phyloP scores from a whole-genome alignment of 805 yeast genomes.

The Nakazawaea laoshanensis region DNA sequence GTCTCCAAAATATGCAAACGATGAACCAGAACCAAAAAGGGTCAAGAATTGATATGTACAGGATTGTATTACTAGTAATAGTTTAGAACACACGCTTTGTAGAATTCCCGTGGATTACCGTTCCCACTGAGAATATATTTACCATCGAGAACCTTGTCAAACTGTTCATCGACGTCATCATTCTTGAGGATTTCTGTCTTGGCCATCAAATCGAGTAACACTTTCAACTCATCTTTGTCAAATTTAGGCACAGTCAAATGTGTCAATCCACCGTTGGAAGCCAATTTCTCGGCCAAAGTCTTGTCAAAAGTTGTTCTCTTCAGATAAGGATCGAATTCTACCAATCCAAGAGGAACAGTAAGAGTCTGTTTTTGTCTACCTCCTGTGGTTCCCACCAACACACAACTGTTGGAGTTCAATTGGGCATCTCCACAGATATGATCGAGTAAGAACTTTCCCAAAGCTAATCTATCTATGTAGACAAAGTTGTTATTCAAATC shows the following conservation, averaged over 20 bases:
- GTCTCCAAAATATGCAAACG: constrained; percentile 21
- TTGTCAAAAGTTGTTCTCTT: constrained; percentile 41
- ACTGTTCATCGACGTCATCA: constrained; percentile 24
- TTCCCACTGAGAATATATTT: constrained; percentile 52
- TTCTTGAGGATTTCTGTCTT: constrained; percentile 30
- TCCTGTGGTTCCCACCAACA: constrained; percentile 56
- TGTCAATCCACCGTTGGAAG: constrained; percentile 18
- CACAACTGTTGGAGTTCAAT: constrained; percentile 29
- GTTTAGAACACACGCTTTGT: constrained; percentile 29
- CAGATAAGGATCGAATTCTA: constrained; percentile 48
- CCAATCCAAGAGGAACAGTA: constrained; percentile 47
- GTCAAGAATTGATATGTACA: neutral
- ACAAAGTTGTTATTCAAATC: constrained; percentile 47
- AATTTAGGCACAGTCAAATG: constrained; percentile 33
- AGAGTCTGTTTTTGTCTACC: constrained; percentile 48
- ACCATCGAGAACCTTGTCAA: constrained; percentile 21
- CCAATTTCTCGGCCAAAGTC: constrained; percentile 40
- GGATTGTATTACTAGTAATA: constrained; percentile 12
- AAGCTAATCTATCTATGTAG: constrained; percentile 53
- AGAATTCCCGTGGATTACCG: constrained; percentile 52
- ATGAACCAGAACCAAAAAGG: constrained; percentile 9
- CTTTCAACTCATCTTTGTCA: constrained; percentile 32
- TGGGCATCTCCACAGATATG: constrained; percentile 41
- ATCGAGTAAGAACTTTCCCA: constrained; percentile 48
- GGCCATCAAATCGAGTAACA: constrained; percentile 30